Percentiles rank a stretch among this genome's conserved stretches.
Conservation (phyloP, 345 rosid species). For the Gossypium ekmanianum region DNA sequence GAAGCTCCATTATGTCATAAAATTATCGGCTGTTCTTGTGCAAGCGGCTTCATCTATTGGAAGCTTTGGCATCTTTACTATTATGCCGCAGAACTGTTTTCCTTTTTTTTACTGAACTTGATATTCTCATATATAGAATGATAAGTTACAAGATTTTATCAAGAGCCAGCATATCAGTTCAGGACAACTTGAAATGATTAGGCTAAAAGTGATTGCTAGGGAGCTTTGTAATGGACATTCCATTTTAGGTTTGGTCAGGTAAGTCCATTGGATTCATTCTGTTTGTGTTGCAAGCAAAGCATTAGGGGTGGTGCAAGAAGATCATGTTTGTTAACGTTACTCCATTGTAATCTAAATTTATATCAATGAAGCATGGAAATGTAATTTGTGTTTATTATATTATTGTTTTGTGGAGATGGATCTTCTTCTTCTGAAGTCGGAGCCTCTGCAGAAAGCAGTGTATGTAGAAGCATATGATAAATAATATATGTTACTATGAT, state of each 20-base stretch:
- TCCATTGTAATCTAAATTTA: background rate
- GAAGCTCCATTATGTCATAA: background rate
- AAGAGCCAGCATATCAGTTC: constrained; percentile 73
- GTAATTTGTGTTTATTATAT: background rate
- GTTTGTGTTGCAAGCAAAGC: too few relatives aligned
- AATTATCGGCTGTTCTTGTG: background rate
- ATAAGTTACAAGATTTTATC: constrained; percentile 84
- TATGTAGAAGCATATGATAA: too few relatives aligned
- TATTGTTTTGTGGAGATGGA: background rate
- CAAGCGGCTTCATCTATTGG: background rate
- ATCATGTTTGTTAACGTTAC: background rate
- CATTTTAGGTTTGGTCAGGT: constrained; percentile 6
- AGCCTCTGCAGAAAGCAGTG: too few relatives aligned
- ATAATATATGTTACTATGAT: too few relatives aligned
- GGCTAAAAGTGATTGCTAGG: constrained; percentile 23
- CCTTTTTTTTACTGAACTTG: background rate
- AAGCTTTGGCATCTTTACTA: background rate
- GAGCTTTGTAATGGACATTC: too few relatives aligned
- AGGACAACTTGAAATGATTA: constrained; percentile 35
- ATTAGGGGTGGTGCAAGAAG: too few relatives aligned
- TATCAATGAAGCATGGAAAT: background rate
- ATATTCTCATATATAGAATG: constrained; percentile 51
- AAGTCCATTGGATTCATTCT: too few relatives aligned
- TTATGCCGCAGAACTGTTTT: background rate
- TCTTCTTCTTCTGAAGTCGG: background rate